Evolutionary conservation across 1,139 yeast genomes (phyloP), one percentile per base, ranked within the genome.

Genomic region (Hemisphaericaspora subhashii): DNA sequence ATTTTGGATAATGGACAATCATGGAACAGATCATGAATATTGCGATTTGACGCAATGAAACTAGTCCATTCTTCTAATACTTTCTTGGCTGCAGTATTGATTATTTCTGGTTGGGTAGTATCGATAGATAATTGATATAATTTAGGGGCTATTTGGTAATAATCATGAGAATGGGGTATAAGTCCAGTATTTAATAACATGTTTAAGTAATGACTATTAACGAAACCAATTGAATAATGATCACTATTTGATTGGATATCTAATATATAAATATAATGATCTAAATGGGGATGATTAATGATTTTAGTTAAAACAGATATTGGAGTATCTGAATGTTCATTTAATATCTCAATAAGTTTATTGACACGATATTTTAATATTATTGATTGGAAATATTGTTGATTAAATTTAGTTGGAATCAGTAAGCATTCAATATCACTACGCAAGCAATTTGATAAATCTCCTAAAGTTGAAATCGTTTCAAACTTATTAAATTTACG

Each of bases 1-100:
- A 27, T 11, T n/a, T 11, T 6, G 7, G 30, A 4, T n/a, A 27
- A 27, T 5, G 20, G 18, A 10, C 15, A 5, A 10, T n/a, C 9
- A 11, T 29, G 20, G 18, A 29, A 29, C 15, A n/a, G 23, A 11
- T 15, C n/a, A 6, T 15, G 12, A 1, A 29, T 18, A n/a, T 35
- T 24, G 10, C 37, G n/a, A 30, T 31, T 29, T 10, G 37, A 35
- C 9, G 24, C 31, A 13, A 35, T 17, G 24, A 21, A 35, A 10
- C 33, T 28, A 15, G 25, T 27, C 37, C 37, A 35, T 28, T 35
- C 37, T 10, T 29, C 21, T 18, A 35, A 30, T 14, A 35, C 37
- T 15, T 30, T 27, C 11, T n/a, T 13, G 8, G 37, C 33, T 5
- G 18, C 37, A 11, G 21, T 12, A 7, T 20, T 24, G 9, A 35